A percentile compares a stretch with the other conserved stretches of the same genome.
These are phyloP conservation scores for Flaveria ramosissima DNA, from an alignment of 129 eudicot species.

Conservation along the genomic window DNA sequence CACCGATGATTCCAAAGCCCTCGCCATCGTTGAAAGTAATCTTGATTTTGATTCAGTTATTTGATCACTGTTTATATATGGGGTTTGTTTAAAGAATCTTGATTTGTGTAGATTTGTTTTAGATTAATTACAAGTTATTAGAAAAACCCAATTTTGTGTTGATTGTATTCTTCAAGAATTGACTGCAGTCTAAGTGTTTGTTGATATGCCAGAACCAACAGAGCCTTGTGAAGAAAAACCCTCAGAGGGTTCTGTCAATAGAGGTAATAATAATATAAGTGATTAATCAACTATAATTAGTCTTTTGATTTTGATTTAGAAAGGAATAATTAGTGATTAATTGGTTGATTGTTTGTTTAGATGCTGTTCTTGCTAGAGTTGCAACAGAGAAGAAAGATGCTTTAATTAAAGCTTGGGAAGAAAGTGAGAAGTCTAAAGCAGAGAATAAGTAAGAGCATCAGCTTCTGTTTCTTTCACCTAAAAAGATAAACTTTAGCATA, in stretches of 20 bases:
- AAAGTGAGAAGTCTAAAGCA: constrained; percentile 92
- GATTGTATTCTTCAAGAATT: background rate
- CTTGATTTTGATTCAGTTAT: background rate
- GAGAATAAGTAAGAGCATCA: constrained; percentile 72
- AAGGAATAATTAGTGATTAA: background rate
- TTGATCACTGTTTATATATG: too few species aligned
- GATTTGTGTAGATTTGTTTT: too few species aligned
- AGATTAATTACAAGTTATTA: too few species aligned
- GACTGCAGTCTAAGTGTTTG: constrained; percentile 29
- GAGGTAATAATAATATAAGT: constrained; percentile 52
- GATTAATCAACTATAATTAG: background rate
- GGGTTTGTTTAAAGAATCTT: too few species aligned
- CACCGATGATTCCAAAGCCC: constrained; percentile 67
- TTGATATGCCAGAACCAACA: constrained; percentile 44
- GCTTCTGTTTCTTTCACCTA: too few species aligned
- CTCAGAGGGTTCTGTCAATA: constrained; percentile 67
- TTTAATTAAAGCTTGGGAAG: constrained; percentile 95
- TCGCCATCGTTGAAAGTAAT: constrained; percentile 62
- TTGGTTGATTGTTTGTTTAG: constrained; percentile 35
- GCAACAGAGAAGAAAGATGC: constrained; percentile 81
- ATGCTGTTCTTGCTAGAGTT: constrained; percentile 80
- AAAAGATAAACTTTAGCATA: too few species aligned
- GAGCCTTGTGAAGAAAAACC: constrained; percentile 64
- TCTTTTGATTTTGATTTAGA: background rate
- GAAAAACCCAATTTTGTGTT: background rate